Conservation (phyloP, 441 rosid species). For the Breynia disticha region DNA sequence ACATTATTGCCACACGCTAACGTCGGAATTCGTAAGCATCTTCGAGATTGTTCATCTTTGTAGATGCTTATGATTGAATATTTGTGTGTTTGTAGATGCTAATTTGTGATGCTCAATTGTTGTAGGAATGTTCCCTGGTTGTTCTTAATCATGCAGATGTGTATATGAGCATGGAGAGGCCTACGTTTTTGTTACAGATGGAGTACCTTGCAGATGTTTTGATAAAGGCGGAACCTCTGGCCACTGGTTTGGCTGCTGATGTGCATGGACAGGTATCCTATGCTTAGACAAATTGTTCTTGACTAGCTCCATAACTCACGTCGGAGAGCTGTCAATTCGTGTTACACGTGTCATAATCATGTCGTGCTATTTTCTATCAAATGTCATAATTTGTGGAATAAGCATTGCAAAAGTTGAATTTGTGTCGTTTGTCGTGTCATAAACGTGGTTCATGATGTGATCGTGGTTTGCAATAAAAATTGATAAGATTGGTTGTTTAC, state of each 20-base stretch:
- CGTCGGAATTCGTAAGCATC: conserved; percentile 55
- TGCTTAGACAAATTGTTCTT: neutral
- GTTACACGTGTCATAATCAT: too few relatives aligned
- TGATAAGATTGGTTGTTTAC: too few relatives aligned
- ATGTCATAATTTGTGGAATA: too few relatives aligned
- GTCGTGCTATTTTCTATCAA: too few relatives aligned
- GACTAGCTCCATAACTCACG: too few relatives aligned
- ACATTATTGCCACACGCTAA: conserved; percentile 73
- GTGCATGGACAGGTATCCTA: conserved; percentile 78
- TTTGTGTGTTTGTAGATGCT: neutral
- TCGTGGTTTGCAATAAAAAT: too few relatives aligned
- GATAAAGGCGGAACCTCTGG: conserved; percentile 72
- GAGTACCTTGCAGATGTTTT: conserved; percentile 64
- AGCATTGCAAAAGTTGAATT: too few relatives aligned
- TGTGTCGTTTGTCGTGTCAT: too few relatives aligned
- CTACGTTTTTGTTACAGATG: conserved; percentile 41
- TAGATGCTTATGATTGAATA: neutral
- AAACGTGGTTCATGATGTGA: too few relatives aligned
- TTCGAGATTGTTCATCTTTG: neutral
- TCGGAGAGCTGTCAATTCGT: too few relatives aligned
- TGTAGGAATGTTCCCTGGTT: conserved; percentile 65
- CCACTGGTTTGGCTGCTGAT: conserved; percentile 85
- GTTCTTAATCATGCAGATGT: conserved; percentile 69
- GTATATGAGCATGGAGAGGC: conserved; percentile 47
- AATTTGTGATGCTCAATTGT: neutral